Conservation (phyloP, 2,329 filamentous ascomycete species). For the Monilinia fructicola region DNA sequence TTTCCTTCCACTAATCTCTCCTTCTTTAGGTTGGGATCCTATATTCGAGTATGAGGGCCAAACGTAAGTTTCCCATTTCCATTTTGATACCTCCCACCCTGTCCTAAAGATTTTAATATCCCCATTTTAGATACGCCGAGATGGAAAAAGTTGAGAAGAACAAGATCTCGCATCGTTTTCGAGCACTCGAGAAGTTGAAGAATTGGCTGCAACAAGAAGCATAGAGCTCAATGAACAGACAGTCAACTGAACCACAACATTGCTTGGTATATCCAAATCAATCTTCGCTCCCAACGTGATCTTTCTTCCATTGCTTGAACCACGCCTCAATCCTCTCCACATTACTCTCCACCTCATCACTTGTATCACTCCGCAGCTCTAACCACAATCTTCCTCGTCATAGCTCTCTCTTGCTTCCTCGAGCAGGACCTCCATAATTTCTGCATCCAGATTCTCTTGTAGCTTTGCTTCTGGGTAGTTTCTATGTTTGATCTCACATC, state of each 20-base stretch:
- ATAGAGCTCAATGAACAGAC: constrained; percentile 27
- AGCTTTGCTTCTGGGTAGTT: constrained; percentile 85
- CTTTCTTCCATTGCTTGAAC: constrained; percentile 78
- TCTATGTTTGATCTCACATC: constrained; percentile 43
- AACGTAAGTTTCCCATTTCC: constrained; percentile 51
- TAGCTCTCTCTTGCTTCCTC: constrained; percentile 89
- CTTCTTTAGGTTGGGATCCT: constrained; percentile 79
- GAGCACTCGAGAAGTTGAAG: constrained; percentile 83
- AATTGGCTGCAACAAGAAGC: constrained; percentile 60
- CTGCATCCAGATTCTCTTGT: constrained; percentile 93
- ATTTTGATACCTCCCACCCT: neutral
- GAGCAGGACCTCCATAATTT: constrained; percentile 94
- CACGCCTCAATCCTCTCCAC: constrained; percentile 80
- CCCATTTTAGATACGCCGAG: constrained; percentile 70
- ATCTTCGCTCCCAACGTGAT: constrained; percentile 47
- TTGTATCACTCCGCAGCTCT: constrained; percentile 77
- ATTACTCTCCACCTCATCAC: constrained; percentile 86
- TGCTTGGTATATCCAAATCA: constrained; percentile 7
- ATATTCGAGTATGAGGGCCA: constrained; percentile 91
- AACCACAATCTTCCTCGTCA: constrained; percentile 88
- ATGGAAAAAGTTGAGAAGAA: constrained; percentile 91
- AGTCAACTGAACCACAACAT: constrained; percentile 4
- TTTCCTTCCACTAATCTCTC: constrained; percentile 18
- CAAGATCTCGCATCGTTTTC: constrained; percentile 84
- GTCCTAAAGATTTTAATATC: neutral